phyloP scores from a whole-genome alignment of 495 filamentous ascomycete species.

The Glonium stellatum region DNA sequence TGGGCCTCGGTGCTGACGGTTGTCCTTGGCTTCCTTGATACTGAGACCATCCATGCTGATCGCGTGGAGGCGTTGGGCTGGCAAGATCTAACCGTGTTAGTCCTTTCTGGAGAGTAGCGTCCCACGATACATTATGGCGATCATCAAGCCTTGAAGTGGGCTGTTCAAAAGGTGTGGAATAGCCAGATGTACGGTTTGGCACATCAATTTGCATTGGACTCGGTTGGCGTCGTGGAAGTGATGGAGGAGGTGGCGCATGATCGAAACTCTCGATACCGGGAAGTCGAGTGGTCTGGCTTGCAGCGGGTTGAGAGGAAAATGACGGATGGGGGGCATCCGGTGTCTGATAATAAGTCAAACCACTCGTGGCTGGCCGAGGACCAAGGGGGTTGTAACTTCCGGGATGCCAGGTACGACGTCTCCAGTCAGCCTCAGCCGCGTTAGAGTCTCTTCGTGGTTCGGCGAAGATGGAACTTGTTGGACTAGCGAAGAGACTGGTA shows the following conservation, averaged over 20 bases:
- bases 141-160: constrained; percentile 10
- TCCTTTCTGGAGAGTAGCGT: constrained; percentile 66
- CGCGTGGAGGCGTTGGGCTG: constrained; percentile 49
- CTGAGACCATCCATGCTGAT: constrained; percentile 46
- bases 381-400: constrained; percentile 53
- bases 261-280: constrained; percentile 91
- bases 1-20: constrained; percentile 12
- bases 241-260: constrained; percentile 55
- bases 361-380: constrained; percentile 55
- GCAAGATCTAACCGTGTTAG: constrained; percentile 67
- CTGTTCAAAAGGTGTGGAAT: constrained; percentile 10
- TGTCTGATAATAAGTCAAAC: constrained; percentile 52
- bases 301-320: constrained; percentile 46
- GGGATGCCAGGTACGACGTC: constrained; percentile 84
- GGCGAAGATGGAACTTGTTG: constrained; percentile 59
- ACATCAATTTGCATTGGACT: constrained; percentile 41
- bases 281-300: constrained; percentile 52
- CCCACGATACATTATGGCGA: constrained; percentile 49
- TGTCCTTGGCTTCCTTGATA: constrained; percentile 44
- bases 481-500: constrained; percentile 59
- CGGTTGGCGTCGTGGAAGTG: constrained; percentile 47
- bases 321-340: constrained; percentile 50
- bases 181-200: constrained; percentile 25
- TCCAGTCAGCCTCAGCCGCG: constrained; percentile 66
- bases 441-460: constrained; percentile 60